These are phyloP conservation scores for Colletotrichum sp. DNA, from an alignment of 2,329 filamentous ascomycete genomes.

Conservation along the genomic window DNA sequence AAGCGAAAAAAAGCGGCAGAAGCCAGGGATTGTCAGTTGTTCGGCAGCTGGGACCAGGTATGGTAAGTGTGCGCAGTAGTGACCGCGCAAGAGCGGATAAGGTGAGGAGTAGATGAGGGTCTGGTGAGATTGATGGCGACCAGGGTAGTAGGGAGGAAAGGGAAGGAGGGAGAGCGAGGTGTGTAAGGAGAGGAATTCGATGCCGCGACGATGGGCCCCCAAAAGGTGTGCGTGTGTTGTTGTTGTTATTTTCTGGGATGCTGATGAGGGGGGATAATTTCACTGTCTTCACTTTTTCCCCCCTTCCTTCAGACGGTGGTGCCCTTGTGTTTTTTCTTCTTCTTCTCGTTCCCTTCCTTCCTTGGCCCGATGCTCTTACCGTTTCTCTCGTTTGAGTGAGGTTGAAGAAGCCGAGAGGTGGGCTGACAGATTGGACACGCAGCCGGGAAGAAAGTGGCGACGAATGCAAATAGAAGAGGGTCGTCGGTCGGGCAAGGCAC, in stretches of 20 bases:
- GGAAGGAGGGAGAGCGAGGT: neutral
- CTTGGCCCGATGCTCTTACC: neutral
- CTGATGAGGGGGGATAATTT: neutral
- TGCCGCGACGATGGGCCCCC: neutral
- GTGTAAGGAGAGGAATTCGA: neutral
- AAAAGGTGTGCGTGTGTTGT: neutral
- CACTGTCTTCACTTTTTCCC: neutral
- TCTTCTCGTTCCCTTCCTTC: neutral
- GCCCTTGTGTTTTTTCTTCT: neutral
- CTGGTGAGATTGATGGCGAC: conserved; percentile 16
- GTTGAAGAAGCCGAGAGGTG: neutral
- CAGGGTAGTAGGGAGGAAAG: neutral
- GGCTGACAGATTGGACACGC: neutral
- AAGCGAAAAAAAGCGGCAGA: conserved; percentile 13
- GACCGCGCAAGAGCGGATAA: conserved; percentile 1
- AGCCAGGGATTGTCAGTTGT: conserved; percentile 17
- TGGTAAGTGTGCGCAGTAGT: conserved; percentile 4
- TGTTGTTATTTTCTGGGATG: neutral
- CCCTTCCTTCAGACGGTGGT: neutral
- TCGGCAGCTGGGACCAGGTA: conserved; percentile 15
- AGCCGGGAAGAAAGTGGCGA: neutral
- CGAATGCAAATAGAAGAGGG: neutral
- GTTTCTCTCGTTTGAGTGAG: neutral
- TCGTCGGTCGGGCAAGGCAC: neutral
- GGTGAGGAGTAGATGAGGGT: conserved; percentile 11